These are phyloP conservation scores for Ophiocordyceps sinensis DNA, from an alignment of 2,329 filamentous ascomycete genomes.

Conservation along the genomic window DNA sequence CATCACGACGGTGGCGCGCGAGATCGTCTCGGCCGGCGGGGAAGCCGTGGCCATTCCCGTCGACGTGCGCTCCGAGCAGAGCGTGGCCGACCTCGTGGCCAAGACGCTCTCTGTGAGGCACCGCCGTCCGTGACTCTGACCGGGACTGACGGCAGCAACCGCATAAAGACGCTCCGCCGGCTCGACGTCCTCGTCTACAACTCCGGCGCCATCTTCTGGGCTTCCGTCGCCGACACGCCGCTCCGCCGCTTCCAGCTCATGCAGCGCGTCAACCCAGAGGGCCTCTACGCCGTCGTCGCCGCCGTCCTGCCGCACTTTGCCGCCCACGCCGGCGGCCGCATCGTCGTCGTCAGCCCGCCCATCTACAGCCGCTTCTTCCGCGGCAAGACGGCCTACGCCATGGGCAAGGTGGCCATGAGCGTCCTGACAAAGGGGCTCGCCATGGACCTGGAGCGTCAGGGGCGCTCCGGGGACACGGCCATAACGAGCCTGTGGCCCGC, in stretches of 20 bases:
- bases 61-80: constrained; percentile 52
- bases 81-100: constrained; percentile 44
- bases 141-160: too few species aligned
- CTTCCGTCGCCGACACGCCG: constrained; percentile 56
- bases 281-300: constrained; percentile 60
- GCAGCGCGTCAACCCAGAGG: constrained; percentile 61
- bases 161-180: constrained; percentile 41
- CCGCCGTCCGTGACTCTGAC: too few species aligned
- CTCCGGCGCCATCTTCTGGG: constrained; percentile 76
- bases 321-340: constrained; percentile 30
- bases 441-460: constrained; percentile 54
- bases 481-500: constrained; percentile 77
- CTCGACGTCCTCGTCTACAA: constrained; percentile 73
- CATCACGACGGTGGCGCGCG: constrained; percentile 64
- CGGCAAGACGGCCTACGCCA: constrained; percentile 74
- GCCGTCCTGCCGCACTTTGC: constrained; percentile 52
- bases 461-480: constrained; percentile 50
- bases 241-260: constrained; percentile 65
- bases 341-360: constrained; percentile 69
- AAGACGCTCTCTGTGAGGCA: constrained; percentile 33
- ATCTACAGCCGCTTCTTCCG: constrained; percentile 78
- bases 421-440: constrained; percentile 68
- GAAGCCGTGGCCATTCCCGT: constrained; percentile 51
- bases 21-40: constrained; percentile 53
- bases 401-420: constrained; percentile 69